Evolutionary conservation across 2,329 filamentous ascomycete genomes (phyloP).

Genomic region (Emmonsia crescens): DNA sequence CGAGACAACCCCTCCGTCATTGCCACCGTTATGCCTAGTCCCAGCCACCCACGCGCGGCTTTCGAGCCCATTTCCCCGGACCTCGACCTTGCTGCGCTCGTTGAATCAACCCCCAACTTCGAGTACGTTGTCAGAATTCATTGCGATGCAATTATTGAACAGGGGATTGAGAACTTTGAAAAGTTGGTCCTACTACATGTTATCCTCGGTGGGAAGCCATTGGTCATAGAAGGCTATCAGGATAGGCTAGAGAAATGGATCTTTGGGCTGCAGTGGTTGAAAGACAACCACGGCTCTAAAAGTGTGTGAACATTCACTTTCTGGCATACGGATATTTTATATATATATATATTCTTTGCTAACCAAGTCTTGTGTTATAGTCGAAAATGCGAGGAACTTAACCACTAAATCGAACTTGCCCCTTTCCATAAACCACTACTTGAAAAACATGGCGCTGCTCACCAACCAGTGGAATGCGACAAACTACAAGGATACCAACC

Average conservation of each 20-base stretch:
- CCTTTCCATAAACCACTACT: conserved; percentile 81
- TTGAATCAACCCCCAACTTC: conserved; percentile 73
- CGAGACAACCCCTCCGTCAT: background rate
- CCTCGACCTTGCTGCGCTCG: conserved; percentile 63
- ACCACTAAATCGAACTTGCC: conserved; percentile 60
- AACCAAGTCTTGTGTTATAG: conserved; percentile 33
- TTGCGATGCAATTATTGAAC: conserved; percentile 62
- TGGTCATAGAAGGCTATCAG: conserved; percentile 86
- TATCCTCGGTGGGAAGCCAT: conserved; percentile 70
- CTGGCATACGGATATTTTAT: conserved; percentile 1
- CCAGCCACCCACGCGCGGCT: conserved; percentile 64
- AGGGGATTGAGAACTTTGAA: conserved; percentile 72
- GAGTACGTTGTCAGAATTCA: conserved; percentile 75
- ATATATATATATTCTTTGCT: conserved; percentile 1
- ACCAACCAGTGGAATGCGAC: conserved; percentile 67
- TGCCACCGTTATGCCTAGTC: conserved; percentile 56
- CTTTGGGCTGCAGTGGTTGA: conserved; percentile 73
- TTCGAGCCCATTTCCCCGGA: conserved; percentile 87
- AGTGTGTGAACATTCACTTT: conserved; percentile 39
- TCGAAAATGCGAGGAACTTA: conserved; percentile 77
- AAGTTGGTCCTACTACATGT: conserved; percentile 76
- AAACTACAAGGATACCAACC: conserved; percentile 66
- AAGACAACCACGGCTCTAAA: conserved; percentile 66
- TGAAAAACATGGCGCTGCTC: conserved; percentile 74
- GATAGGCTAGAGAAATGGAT: conserved; percentile 61